phyloP scores from a whole-genome alignment of 1,139 yeast genomes.

The Spencermartinsiella ligniputridi region DNA sequence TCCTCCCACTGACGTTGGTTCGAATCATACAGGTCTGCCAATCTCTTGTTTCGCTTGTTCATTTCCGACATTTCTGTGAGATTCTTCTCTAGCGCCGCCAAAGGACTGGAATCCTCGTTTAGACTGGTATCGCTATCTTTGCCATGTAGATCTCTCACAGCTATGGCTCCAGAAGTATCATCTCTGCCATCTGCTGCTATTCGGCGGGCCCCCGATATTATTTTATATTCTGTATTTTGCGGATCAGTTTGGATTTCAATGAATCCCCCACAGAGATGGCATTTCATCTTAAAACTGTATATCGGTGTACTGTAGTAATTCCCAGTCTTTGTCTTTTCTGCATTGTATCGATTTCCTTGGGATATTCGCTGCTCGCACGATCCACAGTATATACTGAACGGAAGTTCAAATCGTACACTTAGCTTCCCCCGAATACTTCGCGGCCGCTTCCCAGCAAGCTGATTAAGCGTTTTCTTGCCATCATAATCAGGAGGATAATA shows the following conservation, averaged over 20 bases:
- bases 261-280: constrained; percentile 26
- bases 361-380: constrained; percentile 27
- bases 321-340: constrained; percentile 31
- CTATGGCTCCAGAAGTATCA: constrained; percentile 19
- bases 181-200: constrained; percentile 16
- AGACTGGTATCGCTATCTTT: neutral
- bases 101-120: constrained; percentile 15
- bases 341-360: constrained; percentile 34
- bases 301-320: constrained; percentile 30
- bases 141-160: constrained; percentile 20
- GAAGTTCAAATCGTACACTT: constrained; percentile 33
- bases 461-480: constrained; percentile 29
- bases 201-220: constrained; percentile 27
- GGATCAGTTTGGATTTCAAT: constrained; percentile 34
- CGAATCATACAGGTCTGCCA: constrained; percentile 13
- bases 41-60: constrained; percentile 11
- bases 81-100: constrained; percentile 20
- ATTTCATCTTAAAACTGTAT: constrained; percentile 30
- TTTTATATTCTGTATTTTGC: constrained; percentile 28
- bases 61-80: constrained; percentile 7
- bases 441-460: constrained; percentile 29
- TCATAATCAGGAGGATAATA: constrained; percentile 37
- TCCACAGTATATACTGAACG: constrained; percentile 29
- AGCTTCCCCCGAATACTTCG: constrained; percentile 28
- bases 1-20: constrained; percentile 23